These are phyloP conservation scores for Aspergillus proliferans DNA, from an alignment of 2,329 filamentous ascomycete species.

Conservation along the genomic window DNA sequence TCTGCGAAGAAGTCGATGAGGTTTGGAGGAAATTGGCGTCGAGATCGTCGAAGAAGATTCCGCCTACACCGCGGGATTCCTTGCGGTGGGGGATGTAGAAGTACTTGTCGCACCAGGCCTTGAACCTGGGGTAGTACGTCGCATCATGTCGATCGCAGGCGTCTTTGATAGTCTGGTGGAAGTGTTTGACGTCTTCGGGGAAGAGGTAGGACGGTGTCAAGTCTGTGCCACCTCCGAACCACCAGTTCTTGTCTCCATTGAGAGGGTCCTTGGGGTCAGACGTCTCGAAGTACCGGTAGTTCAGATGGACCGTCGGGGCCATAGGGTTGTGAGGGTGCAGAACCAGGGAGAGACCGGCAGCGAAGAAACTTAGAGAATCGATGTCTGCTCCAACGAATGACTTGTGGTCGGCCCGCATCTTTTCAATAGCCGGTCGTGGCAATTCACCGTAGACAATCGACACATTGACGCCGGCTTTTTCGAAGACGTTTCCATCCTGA, in stretches of 20 bases:
- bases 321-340: slow-evolving; percentile 92
- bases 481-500: slow-evolving; percentile 93
- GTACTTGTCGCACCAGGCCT: slow-evolving; percentile 97
- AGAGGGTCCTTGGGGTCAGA: slow-evolving; percentile 72
- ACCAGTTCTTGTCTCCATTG: slow-evolving; percentile 68
- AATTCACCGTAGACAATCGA: slow-evolving; percentile 91
- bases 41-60: slow-evolving; percentile 98
- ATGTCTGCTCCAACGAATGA: slow-evolving; percentile 69
- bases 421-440: slow-evolving; percentile 76
- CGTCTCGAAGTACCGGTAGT: slow-evolving; percentile 98
- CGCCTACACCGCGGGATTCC: slow-evolving; percentile 81
- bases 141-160: slow-evolving; percentile 91
- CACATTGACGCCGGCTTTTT: slow-evolving; percentile 94
- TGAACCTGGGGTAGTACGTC: slow-evolving; percentile 87
- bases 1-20: slow-evolving; percentile 52
- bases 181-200: slow-evolving; percentile 94
- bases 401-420: slow-evolving; percentile 94
- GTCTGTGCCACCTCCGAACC: slow-evolving; percentile 95
- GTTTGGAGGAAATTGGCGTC: slow-evolving; percentile 52
- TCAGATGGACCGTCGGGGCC: slow-evolving; percentile 94
- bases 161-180: slow-evolving; percentile 88
- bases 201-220: slow-evolving; percentile 90
- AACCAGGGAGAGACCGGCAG: slow-evolving; percentile 85
- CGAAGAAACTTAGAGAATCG: slow-evolving; percentile 88
- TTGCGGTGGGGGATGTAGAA: slow-evolving; percentile 88